These are phyloP conservation scores for Nemania sp. DNA, from an alignment of 2,329 filamentous ascomycete genomes.

Conservation along the genomic window DNA sequence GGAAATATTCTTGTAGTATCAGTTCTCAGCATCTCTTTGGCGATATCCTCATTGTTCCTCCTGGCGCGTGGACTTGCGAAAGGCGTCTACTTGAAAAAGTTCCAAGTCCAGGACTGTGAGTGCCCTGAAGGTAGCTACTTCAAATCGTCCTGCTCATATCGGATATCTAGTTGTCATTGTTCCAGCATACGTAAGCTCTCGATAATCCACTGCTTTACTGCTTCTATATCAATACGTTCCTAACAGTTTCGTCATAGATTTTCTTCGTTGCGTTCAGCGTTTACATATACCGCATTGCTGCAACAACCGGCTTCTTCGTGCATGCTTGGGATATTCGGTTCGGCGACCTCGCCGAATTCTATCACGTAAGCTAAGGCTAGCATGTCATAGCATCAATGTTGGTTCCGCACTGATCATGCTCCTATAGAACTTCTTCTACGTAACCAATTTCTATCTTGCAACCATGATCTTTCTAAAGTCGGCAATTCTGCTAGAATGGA, in stretches of 20 bases:
- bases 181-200: conserved; percentile 11
- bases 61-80: conserved; percentile 12
- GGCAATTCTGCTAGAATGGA: conserved; percentile 22
- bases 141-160: not conserved
- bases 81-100: conserved; percentile 7
- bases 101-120: conserved; percentile 16
- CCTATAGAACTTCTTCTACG: conserved; percentile 15
- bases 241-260: not conserved
- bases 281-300: conserved; percentile 11
- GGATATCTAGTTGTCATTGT: conserved; percentile 11
- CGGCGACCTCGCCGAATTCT: conserved; percentile 9
- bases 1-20: conserved; percentile 1
- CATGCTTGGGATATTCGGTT: conserved; percentile 24
- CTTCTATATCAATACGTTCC: not conserved
- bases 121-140: not conserved
- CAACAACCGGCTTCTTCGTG: conserved; percentile 18
- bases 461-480: conserved; percentile 13
- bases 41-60: conserved; percentile 14
- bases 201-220: not conserved
- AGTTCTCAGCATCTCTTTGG: conserved; percentile 6
- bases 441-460: not conserved
- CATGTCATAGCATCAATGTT: too few species aligned
- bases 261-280: conserved; percentile 11
- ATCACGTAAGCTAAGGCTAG: conserved; percentile 19
- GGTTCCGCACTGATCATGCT: too few species aligned